Base-by-base conservation (phyloP, 1,139 yeast genomes). In the Pichia terricola region DNA sequence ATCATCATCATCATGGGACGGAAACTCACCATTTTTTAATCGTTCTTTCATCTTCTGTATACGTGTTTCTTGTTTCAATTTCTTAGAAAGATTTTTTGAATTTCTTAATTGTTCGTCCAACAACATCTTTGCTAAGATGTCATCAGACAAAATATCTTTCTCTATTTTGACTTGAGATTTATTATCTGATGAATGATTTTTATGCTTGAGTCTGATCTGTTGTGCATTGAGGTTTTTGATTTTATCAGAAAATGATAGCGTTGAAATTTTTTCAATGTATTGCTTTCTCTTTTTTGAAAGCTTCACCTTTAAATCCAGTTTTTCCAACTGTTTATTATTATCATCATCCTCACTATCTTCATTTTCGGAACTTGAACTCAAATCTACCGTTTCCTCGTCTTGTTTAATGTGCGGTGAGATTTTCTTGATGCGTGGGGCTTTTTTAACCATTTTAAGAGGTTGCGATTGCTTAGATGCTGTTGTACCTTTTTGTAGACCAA, bases 91-190 rank as follows among this genome's bases (percentile, higher is more conserved):
- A 28, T 31, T 10, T 42, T 41, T 39, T 44, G 49, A 40, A 54
- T 45, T 45, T 39, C 50, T 43, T 38, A 43, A 38, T 45, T 53
- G 48, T 45, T 56, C 43, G 43, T 49, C 36, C 31, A 53, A 28
- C 43, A 45, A 42, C 54, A 60, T 40, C 45, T 50, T 43, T 45
- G 53, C 44, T 45, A 45, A 43, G 49, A 43, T 45, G 39, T 52
- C 48, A 45, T 40, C 53, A 28, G 50, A 42, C 2, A 45, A 37
- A 4, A 49, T 50, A 37, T 50, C 52, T 28, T 46, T 45, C 10
- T 49, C 47, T 27, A 16, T 16, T 16, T 16, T 16, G 22, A 16
- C 22, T 16, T 16, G 22, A 16, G 22, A 16, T 16, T 16, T 16
- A 16, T 16, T 16, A 16, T 16, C 22, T 16, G 48, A 44, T 7